phyloP scores from a whole-genome alignment of 2,329 filamentous ascomycete genomes.

The Alternaria novae-zelandiae region DNA sequence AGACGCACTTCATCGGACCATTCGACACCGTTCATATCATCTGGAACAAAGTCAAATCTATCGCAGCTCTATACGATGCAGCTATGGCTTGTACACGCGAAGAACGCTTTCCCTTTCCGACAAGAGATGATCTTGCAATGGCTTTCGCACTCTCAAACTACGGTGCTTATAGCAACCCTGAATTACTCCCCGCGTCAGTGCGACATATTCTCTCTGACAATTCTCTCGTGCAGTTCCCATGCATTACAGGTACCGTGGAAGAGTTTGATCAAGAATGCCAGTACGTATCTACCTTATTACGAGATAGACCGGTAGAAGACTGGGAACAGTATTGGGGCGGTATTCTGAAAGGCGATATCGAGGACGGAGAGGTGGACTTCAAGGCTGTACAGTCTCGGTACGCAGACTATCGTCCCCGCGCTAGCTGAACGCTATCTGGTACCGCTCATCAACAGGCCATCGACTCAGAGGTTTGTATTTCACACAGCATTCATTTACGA shows the following conservation, averaged over 20 bases:
- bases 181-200: rapidly evolving
- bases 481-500: too few species aligned
- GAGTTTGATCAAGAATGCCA: background rate
- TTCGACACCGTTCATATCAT: background rate
- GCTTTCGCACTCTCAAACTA: background rate
- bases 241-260: background rate
- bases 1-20: rapidly evolving
- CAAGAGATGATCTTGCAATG: background rate
- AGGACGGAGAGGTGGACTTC: too few species aligned
- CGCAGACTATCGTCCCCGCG: too few species aligned
- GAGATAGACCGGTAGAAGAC: too few species aligned
- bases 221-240: background rate
- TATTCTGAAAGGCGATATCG: too few species aligned
- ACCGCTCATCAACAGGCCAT: too few species aligned
- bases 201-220: background rate
- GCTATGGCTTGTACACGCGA: background rate
- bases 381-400: too few species aligned
- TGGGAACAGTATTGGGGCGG: too few species aligned
- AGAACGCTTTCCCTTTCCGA: background rate
- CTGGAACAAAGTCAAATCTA: background rate
- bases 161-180: background rate
- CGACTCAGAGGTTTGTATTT: too few species aligned
- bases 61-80: background rate
- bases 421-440: too few species aligned
- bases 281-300: background rate